Evolutionary conservation across 2,329 filamentous ascomycete genomes (phyloP).

Genomic region (Sporothrix inflata): DNA sequence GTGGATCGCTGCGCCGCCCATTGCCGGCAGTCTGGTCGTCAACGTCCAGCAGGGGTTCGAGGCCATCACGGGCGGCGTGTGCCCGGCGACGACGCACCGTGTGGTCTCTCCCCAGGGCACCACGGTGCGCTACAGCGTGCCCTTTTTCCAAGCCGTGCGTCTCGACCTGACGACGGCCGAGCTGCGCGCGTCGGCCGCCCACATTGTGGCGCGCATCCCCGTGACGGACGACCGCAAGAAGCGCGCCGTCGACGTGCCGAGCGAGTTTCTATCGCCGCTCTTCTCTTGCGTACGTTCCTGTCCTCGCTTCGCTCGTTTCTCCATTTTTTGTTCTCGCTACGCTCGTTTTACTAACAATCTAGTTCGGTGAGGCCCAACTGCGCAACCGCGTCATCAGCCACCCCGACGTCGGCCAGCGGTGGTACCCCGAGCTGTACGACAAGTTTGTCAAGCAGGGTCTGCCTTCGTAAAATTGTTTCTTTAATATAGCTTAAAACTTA

Average conservation of each 20-base stretch:
- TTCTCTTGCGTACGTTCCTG: conserved; percentile 29
- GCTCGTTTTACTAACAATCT: not conserved
- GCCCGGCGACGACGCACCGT: conserved; percentile 56
- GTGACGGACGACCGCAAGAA: conserved; percentile 29
- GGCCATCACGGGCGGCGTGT: conserved; percentile 57
- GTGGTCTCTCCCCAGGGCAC: conserved; percentile 39
- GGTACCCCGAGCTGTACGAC: conserved; percentile 31
- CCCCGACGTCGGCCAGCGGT: conserved; percentile 30
- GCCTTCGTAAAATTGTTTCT: not conserved
- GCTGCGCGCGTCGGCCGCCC: conserved; percentile 28
- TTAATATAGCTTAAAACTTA: not conserved
- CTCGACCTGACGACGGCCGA: conserved; percentile 41
- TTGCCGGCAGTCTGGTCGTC: conserved; percentile 57
- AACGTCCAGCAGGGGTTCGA: conserved; percentile 63
- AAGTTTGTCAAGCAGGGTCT: conserved; percentile 29
- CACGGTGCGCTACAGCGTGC: conserved; percentile 44
- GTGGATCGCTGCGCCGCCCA: conserved; percentile 55
- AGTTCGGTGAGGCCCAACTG: conserved; percentile 31
- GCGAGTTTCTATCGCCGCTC: conserved; percentile 31
- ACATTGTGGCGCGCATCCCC: conserved; percentile 31
- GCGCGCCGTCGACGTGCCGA: conserved; percentile 31
- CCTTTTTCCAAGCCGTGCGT: conserved; percentile 55
- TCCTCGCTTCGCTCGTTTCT: not conserved
- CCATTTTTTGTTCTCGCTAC: not conserved
- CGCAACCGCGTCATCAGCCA: conserved; percentile 32